Conservation (phyloP, 805 yeast species). For the Danielozyma ontarioensis region DNA sequence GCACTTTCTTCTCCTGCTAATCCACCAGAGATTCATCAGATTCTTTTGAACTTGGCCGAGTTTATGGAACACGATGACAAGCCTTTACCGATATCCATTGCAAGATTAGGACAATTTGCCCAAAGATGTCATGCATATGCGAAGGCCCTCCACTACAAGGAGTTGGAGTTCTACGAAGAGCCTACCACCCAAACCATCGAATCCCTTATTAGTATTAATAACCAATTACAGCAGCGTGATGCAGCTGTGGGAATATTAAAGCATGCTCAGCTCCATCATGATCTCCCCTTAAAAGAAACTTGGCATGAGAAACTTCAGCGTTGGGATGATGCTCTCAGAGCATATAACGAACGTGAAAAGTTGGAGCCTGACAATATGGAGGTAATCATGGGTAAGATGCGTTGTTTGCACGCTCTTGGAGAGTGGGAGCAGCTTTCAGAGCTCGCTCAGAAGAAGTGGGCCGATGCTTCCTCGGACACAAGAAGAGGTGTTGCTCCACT, state of each 20-base stretch:
- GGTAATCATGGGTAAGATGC: conserved; percentile 94
- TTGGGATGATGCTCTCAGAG: conserved; percentile 96
- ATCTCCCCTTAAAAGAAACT: conserved; percentile 86
- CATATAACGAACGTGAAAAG: conserved; percentile 75
- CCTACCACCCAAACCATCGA: conserved; percentile 91
- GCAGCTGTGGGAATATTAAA: conserved; percentile 96
- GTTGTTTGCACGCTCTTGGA: conserved; percentile 96
- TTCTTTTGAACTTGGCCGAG: conserved; percentile 83
- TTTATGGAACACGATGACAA: conserved; percentile 97
- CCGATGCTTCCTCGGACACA: conserved; percentile 61
- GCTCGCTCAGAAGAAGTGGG: conserved; percentile 85
- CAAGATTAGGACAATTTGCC: conserved; percentile 87
- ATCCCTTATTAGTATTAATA: conserved; percentile 85
- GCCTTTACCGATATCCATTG: conserved; percentile 85
- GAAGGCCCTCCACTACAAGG: conserved; percentile 93
- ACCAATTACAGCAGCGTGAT: conserved; percentile 92
- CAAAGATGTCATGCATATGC: conserved; percentile 97
- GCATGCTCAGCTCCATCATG: conserved; percentile 89
- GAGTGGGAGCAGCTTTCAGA: conserved; percentile 94
- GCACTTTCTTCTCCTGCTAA: conserved; percentile 88
- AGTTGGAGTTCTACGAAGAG: conserved; percentile 88
- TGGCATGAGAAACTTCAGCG: conserved; percentile 97
- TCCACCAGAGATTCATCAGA: conserved; percentile 94
- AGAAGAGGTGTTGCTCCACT: conserved; percentile 87
- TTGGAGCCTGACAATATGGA: conserved; percentile 69